Evolutionary conservation across 2,329 filamentous ascomycete species (phyloP), one percentile per base, ranked within the genome.

Genomic region (Phyllosticta citriasiana): DNA sequence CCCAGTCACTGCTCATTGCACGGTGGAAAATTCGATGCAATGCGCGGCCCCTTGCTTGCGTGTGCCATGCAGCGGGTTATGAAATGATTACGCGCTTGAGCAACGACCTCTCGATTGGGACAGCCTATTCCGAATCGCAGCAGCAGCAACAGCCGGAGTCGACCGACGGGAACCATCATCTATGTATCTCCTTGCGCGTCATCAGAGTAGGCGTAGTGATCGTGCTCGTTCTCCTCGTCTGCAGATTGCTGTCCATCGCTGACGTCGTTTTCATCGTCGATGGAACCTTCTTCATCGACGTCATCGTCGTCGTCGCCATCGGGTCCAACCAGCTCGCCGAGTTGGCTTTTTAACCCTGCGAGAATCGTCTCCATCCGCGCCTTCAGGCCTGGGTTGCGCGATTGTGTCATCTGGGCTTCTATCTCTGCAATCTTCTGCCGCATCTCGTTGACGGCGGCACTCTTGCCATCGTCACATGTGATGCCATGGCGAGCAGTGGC

Each of bases 371-470:
- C 64, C 61, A 75, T 65, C 24, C 71, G 67, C 12, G 63, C 47
- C 61, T 72, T 74, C 51, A 75, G 60, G 40, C 72, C 68, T 2
- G 69, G 62, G 63, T 72, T 73, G 68, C 70, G 71, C 2, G 73
- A 72, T 14, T 69, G 65, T 33, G 57, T 65, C 6, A 73, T 62
- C 57, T 75, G 72, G 4, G 62, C 55, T 57, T 74, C 71, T 66
- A 75, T 67, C 59, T 73, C 73, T 3, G 62, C 52, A 33, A 76
- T 74, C 63, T 74, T 75, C 1, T 26, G 56, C 30, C 62, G 60
- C 24, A 75, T 55, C 61, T 75, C 73, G 25, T 70, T 64, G 1
- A 65, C 67, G 2, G 65, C 67, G 25, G 64, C 30, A 52, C 68
- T 67, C 19, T 66, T 64, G 1, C 70, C 69, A 0, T 70, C 65